Evolutionary conservation across 2,329 filamentous ascomycete genomes (phyloP), one percentile per base, ranked within the genome.

Genomic region (Trichoderma sp.): DNA sequence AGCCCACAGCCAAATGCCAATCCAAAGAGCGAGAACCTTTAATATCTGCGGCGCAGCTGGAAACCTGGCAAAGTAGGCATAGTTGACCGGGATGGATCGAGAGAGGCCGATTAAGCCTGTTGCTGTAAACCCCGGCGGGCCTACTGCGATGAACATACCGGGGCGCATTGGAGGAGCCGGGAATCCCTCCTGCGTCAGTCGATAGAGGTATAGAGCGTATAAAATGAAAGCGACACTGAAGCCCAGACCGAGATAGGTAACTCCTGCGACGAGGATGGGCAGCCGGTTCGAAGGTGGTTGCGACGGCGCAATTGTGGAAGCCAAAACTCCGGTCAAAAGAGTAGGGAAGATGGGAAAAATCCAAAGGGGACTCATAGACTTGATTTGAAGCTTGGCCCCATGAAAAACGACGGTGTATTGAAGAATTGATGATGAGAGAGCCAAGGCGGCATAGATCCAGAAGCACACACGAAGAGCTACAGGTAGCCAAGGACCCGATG

Each of bases 321-420:
- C 54, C 28, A 56, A n/a, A 13, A 56, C 54, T 5, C 54, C 54
- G 4, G 54, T 56, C 11, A 56, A 56, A 14, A 56, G n/a, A 4
- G 54, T 56, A 5, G 54, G 54, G 11, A 56, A 56, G 21, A 56
- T 56, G 11, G 54, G 54, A 34, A 56, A 56, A 5, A 32, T 56
- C 54, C 54, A 56, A 34, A 56, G 54, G 30, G 54, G 54, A n/a
- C 54, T 56, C 54, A 56, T 56, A 32, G 54, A 56, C 18, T 56
- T 56, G 54, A 56, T 56, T n/a, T 32, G n/a, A 18, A 56, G 54
- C 10, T 56, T 56, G 1, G 54, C 54, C 16, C 54, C 54, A 8
- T 56, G 30, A 21, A 56, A 56, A 6, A 56, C 54, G 16, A 56
- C 21, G 10, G 54, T 56, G 28, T 56, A 56, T n/a, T 56, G 54